Conservation (phyloP, 2,329 filamentous ascomycete species). For the Huntiella abstrusa region DNA sequence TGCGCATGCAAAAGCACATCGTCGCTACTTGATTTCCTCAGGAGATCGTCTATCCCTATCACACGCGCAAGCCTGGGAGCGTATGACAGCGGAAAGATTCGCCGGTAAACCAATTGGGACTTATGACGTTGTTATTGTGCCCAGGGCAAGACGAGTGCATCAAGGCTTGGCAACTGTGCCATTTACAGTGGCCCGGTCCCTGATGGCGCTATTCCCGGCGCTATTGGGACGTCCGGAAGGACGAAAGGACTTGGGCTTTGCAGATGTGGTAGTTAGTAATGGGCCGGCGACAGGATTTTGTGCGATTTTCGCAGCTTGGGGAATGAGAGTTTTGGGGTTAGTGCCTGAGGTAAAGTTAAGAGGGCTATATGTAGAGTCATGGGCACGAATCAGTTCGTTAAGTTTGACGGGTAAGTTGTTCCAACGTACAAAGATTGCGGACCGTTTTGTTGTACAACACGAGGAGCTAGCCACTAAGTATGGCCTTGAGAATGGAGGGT, state of each 20-base stretch:
- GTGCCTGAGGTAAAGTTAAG: constrained; percentile 39
- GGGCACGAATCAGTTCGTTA: constrained; percentile 65
- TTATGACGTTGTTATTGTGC: constrained; percentile 49
- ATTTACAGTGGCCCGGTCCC: constrained; percentile 44
- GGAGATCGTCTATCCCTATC: constrained; percentile 38
- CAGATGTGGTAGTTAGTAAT: constrained; percentile 72
- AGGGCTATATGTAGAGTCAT: constrained; percentile 78
- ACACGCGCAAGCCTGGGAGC: constrained; percentile 38
- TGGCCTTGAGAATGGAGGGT: constrained; percentile 13
- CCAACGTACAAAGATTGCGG: constrained; percentile 41
- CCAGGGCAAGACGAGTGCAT: constrained; percentile 63
- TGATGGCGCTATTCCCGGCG: constrained; percentile 41
- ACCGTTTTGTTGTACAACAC: constrained; percentile 74
- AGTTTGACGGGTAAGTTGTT: constrained; percentile 74
- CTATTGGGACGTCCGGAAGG: constrained; percentile 23
- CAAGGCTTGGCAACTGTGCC: constrained; percentile 61
- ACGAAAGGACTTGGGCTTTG: constrained; percentile 20
- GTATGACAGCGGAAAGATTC: not conserved
- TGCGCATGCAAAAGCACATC: constrained; percentile 42
- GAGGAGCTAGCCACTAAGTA: constrained; percentile 35
- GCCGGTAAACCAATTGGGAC: constrained; percentile 20
- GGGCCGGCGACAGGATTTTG: constrained; percentile 79
- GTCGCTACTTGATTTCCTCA: constrained; percentile 7
- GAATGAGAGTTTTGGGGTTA: constrained; percentile 27
- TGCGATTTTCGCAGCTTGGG: constrained; percentile 33